Conservation (phyloP, 192 early-diverging fungal species). For the Nowakowskiella sp. region DNA sequence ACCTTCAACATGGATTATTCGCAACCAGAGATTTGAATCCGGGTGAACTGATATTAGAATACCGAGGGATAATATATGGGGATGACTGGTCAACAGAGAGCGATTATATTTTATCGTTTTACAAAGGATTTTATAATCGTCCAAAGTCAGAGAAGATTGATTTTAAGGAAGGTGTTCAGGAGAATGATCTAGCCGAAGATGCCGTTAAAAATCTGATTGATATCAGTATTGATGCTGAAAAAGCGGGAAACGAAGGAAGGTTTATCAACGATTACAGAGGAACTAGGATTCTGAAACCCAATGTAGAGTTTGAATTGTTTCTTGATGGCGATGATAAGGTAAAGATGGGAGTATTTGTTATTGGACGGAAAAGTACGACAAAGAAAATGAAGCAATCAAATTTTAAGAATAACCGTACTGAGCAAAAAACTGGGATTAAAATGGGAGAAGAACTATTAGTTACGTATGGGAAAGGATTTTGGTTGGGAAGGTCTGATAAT, state of each 20-base stretch:
- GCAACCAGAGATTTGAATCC: conserved; percentile 7
- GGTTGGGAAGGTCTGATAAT: too few species aligned
- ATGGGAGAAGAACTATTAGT: conserved; percentile 35
- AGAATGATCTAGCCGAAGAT: too few species aligned
- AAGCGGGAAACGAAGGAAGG: conserved; percentile 35
- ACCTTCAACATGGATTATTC: conserved; percentile 13
- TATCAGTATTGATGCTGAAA: conserved; percentile 25
- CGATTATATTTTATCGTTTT: conserved; percentile 10
- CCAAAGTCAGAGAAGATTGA: too few species aligned
- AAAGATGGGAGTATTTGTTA: conserved; percentile 28
- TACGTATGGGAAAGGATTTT: conserved; percentile 39
- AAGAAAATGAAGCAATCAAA: too few species aligned
- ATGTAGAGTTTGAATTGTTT: conserved; percentile 29
- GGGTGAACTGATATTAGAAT: conserved; percentile 9
- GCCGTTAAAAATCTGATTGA: neutral
- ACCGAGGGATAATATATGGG: conserved; percentile 11
- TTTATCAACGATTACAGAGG: conserved; percentile 44
- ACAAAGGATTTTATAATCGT: conserved; percentile 2
- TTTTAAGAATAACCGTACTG: too few species aligned
- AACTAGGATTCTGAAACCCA: conserved; percentile 23
- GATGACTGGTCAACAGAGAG: neutral
- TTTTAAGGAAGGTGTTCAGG: too few species aligned
- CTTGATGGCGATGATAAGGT: conserved; percentile 13
- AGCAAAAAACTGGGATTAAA: too few species aligned
- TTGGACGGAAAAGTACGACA: neutral